Conservation (phyloP, 2,329 filamentous ascomycete genomes). For the Beauveria medogensis region DNA sequence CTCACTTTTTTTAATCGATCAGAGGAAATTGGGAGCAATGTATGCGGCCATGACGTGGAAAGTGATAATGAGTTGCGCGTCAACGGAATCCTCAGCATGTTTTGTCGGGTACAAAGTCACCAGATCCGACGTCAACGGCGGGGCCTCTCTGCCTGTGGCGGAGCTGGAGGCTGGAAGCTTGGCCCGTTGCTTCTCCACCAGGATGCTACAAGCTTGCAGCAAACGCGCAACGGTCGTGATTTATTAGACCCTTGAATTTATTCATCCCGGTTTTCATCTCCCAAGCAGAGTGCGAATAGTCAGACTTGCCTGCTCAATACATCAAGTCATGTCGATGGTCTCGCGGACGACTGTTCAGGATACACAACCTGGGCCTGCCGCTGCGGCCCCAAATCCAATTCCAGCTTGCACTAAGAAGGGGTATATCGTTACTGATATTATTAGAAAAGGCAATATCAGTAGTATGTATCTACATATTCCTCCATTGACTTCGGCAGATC, state of each 20-base stretch:
- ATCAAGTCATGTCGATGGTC: background rate
- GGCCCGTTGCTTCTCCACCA: background rate
- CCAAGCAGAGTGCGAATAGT: background rate
- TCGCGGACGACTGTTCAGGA: too few relatives aligned
- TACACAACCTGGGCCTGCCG: too few relatives aligned
- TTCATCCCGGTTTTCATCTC: background rate
- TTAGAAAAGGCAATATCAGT: too few relatives aligned
- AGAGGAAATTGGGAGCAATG: background rate
- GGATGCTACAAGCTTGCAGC: background rate
- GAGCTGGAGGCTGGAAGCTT: background rate
- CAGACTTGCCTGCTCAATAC: background rate
- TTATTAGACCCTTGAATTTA: too few relatives aligned
- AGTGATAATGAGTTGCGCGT: background rate
- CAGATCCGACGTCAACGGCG: conserved; percentile 10
- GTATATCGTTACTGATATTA: too few relatives aligned
- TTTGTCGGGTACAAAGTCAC: conserved; percentile 5
- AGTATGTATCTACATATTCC: too few relatives aligned
- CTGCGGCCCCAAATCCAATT: too few relatives aligned
- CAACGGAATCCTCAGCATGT: background rate
- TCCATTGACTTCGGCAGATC: too few relatives aligned
- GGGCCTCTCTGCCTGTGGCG: background rate
- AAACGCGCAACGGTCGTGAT: background rate
- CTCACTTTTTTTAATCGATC: conserved; percentile 3
- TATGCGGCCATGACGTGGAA: background rate
- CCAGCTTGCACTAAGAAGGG: too few relatives aligned